A percentile compares a stretch with the other conserved stretches of the same genome.
These are phyloP conservation scores for Telopea speciosissima DNA, from an alignment of 177 flowering plant species.

Conservation along the genomic window DNA sequence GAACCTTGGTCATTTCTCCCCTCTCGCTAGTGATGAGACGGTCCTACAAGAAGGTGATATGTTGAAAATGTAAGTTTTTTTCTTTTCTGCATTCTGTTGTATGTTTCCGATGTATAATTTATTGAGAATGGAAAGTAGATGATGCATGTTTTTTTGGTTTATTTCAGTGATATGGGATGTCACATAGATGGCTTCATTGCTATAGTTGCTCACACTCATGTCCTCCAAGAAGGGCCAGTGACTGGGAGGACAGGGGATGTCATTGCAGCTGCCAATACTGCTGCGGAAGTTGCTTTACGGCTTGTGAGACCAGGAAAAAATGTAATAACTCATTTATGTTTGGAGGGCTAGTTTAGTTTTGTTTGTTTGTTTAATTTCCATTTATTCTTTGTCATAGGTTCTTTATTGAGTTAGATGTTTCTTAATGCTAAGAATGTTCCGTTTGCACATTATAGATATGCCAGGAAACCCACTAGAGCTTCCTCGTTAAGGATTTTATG, in stretches of 20 bases:
- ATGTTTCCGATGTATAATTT: neutral
- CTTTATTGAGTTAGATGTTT: too few relatives aligned
- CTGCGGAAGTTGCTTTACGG: constrained; percentile 95
- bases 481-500: too few relatives aligned
- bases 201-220: constrained; percentile 87
- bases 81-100: neutral
- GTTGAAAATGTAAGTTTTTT: constrained; percentile 66
- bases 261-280: constrained; percentile 89
- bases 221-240: constrained; percentile 73
- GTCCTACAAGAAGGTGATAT: constrained; percentile 75
- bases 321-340: constrained; percentile 35
- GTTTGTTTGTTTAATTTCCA: neutral
- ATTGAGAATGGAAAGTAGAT: neutral
- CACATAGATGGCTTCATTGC: constrained; percentile 97
- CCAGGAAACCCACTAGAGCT: too few relatives aligned
- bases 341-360: neutral
- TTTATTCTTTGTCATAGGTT: too few relatives aligned
- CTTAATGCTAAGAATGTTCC: too few relatives aligned
- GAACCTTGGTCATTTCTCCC: constrained; percentile 95
- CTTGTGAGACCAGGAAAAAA: constrained; percentile 91
- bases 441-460: too few relatives aligned
- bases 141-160: neutral
- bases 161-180: constrained; percentile 84
- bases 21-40: constrained; percentile 80
- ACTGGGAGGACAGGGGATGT: constrained; percentile 90